These are phyloP conservation scores for Dittrichia graveolens DNA, from an alignment of 129 eudicot species.

Conservation along the genomic window DNA sequence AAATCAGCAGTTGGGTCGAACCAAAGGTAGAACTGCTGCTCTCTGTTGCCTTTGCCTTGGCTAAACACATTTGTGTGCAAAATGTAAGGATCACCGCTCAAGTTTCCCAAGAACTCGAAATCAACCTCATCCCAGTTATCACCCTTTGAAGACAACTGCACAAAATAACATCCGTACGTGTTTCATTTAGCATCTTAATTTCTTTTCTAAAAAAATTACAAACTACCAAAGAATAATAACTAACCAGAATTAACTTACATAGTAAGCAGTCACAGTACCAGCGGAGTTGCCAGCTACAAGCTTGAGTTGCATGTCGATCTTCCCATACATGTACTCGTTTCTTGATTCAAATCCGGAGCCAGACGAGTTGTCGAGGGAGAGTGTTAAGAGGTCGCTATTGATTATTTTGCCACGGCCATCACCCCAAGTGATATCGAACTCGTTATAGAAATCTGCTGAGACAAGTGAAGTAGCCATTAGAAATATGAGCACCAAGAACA, in stretches of 20 bases:
- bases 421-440: conserved; percentile 71
- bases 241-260: conserved; percentile 39
- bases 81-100: conserved; percentile 62
- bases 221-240: background rate
- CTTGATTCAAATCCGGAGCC: conserved; percentile 73
- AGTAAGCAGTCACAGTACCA: conserved; percentile 75
- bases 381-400: conserved; percentile 56
- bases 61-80: conserved; percentile 64
- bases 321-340: conserved; percentile 59
- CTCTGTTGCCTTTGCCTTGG: conserved; percentile 68
- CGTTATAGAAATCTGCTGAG: conserved; percentile 47
- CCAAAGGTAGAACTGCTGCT: conserved; percentile 68
- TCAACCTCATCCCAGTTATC: conserved; percentile 59
- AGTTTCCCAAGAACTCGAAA: conserved; percentile 65
- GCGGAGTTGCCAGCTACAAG: conserved; percentile 78
- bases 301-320: conserved; percentile 68
- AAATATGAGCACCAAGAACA: conserved; percentile 21
- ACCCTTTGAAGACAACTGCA: conserved; percentile 69
- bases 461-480: conserved; percentile 30
- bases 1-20: conserved; percentile 75
- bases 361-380: conserved; percentile 57
- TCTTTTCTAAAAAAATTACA: background rate
- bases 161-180: background rate
- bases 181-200: conserved; percentile 5
- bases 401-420: conserved; percentile 63